phyloP scores from a whole-genome alignment of 1,284 basidiomycete species.

The Anthracocystis setariae region DNA sequence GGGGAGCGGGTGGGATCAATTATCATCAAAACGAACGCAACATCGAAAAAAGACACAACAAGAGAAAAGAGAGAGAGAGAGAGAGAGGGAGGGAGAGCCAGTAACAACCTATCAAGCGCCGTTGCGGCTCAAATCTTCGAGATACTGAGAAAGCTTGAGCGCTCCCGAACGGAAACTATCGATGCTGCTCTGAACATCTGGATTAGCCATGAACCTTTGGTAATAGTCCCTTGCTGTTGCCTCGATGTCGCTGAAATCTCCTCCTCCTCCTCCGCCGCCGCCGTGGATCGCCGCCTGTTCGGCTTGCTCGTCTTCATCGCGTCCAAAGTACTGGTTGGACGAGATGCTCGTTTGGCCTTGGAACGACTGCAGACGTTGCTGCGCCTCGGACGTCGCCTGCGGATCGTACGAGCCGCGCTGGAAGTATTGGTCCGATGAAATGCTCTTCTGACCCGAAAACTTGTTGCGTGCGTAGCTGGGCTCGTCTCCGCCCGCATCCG shows the following conservation, averaged over 20 bases:
- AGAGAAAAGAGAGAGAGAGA: too few relatives aligned
- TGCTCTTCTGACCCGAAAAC: slow-evolving; percentile 85
- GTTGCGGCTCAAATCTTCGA: slow-evolving; percentile 66
- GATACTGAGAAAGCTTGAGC: slow-evolving; percentile 65
- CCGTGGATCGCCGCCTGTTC: slow-evolving; percentile 31
- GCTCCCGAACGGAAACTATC: slow-evolving; percentile 65
- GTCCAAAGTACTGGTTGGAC: slow-evolving; percentile 78
- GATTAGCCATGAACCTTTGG: slow-evolving; percentile 65
- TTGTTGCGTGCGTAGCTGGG: slow-evolving; percentile 86
- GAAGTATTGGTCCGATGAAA: slow-evolving; percentile 98
- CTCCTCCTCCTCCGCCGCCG: too few relatives aligned
- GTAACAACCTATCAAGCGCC: slow-evolving; percentile 42
- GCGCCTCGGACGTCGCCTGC: slow-evolving; percentile 77
- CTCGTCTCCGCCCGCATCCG: slow-evolving; percentile 67
- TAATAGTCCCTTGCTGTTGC: slow-evolving; percentile 65
- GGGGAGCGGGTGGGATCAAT: too few relatives aligned
- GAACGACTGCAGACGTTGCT: slow-evolving; percentile 83
- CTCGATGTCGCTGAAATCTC: slow-evolving; percentile 63
- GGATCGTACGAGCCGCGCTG: slow-evolving; percentile 89
- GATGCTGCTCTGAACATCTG: slow-evolving; percentile 66
- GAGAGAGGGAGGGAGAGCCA: not conserved
- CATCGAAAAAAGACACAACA: not conserved
- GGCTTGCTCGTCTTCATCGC: slow-evolving; percentile 81
- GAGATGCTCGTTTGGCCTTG: slow-evolving; percentile 93
- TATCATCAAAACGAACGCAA: too few relatives aligned